Evolutionary conservation across 192 early-diverging fungal genomes (phyloP).

Genomic region (Phlyctochytrium arcticum): DNA sequence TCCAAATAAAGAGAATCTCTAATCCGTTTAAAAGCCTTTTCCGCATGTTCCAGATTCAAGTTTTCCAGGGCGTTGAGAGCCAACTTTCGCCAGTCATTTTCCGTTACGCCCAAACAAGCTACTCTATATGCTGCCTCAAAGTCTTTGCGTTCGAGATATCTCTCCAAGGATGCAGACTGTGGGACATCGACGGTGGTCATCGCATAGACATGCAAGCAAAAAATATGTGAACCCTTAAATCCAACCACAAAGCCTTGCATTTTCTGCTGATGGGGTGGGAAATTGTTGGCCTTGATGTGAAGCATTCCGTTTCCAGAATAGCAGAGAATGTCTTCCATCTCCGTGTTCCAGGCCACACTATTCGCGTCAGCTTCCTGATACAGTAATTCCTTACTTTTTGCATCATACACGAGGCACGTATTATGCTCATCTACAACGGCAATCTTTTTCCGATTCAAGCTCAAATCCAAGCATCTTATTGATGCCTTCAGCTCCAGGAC

Average conservation of each 20-base stretch:
- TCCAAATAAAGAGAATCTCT: conserved; percentile 46
- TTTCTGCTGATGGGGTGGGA: conserved; percentile 48
- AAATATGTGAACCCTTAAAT: conserved; percentile 53
- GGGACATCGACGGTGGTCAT: conserved; percentile 53
- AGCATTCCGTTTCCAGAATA: conserved; percentile 45
- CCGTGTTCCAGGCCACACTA: conserved; percentile 55
- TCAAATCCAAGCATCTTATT: conserved; percentile 50
- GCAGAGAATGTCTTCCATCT: conserved; percentile 53
- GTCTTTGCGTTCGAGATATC: conserved; percentile 48
- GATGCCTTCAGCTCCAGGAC: conserved; percentile 40
- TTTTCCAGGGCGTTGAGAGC: conserved; percentile 46
- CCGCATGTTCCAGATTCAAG: conserved; percentile 44
- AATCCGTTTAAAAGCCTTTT: conserved; percentile 44
- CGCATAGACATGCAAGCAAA: conserved; percentile 45
- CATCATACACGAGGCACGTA: conserved; percentile 47
- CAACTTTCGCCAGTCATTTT: conserved; percentile 50
- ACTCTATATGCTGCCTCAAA: conserved; percentile 43
- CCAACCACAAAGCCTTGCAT: conserved; percentile 57
- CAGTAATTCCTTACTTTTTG: conserved; percentile 48
- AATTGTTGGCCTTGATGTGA: conserved; percentile 49
- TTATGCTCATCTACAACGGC: conserved; percentile 57
- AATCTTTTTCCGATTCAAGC: conserved; percentile 40
- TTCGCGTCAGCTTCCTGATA: conserved; percentile 59
- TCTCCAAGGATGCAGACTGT: conserved; percentile 44
- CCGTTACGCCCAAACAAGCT: conserved; percentile 53